These are phyloP conservation scores for Smallanthus sonchifolius DNA, from an alignment of 129 eudicot species.

Conservation along the genomic window DNA sequence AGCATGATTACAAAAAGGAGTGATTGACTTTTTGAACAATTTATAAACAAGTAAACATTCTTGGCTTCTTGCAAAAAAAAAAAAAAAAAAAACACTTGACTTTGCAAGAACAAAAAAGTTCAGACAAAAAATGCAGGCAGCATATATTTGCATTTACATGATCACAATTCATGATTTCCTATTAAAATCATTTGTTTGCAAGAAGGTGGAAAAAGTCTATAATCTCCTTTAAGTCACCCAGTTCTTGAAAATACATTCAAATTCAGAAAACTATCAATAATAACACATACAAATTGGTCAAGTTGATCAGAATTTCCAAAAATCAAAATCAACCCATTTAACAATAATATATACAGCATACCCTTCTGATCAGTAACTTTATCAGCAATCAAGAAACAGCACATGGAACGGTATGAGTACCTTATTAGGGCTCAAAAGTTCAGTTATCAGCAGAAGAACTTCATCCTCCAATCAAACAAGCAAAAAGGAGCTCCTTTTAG, in stretches of 20 bases:
- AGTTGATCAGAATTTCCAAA: neutral
- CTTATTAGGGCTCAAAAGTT: constrained; percentile 10
- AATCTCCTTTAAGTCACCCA: neutral
- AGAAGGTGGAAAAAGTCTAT: neutral
- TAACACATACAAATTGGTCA: neutral
- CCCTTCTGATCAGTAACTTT: neutral
- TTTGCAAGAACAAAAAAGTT: neutral
- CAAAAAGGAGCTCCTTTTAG: constrained; percentile 21
- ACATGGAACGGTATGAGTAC: constrained; percentile 11
- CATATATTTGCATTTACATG: neutral
- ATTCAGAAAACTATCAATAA: neutral
- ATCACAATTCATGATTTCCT: neutral
- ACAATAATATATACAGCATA: neutral
- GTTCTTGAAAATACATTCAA: neutral
- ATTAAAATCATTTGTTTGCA: neutral
- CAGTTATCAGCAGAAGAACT: constrained; percentile 8
- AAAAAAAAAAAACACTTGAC: neutral
- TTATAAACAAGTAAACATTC: neutral
- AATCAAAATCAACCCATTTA: neutral
- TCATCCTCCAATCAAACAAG: constrained; percentile 18
- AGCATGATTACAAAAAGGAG: neutral
- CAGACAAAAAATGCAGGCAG: neutral
- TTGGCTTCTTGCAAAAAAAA: neutral
- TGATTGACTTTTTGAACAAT: neutral
- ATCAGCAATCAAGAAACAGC: constrained; percentile 15